These are phyloP conservation scores for Schrenkiella parvula DNA, from an alignment of 345 rosid genomes.

Conservation along the genomic window DNA sequence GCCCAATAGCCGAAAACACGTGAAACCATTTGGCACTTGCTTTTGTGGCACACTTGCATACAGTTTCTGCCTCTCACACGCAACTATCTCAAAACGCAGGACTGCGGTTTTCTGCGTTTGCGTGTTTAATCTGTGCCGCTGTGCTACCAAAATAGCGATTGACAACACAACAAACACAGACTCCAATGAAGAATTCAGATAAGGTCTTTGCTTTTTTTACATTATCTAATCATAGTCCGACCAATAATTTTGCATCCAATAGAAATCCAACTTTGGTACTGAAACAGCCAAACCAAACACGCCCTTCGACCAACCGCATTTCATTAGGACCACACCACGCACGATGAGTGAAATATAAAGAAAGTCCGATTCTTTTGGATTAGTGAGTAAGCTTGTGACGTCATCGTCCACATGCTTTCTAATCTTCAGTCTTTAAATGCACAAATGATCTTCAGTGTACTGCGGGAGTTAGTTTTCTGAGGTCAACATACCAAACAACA, in stretches of 20 bases:
- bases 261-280: background rate
- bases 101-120: background rate
- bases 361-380: slow-evolving; percentile 12
- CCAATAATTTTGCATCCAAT: background rate
- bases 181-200: background rate
- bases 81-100: background rate
- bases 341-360: slow-evolving; percentile 13
- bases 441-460: background rate
- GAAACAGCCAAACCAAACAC: background rate
- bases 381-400: slow-evolving; percentile 17
- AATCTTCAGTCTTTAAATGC: background rate
- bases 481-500: background rate
- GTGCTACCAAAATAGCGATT: background rate
- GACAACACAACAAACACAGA: background rate
- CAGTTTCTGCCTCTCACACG: slow-evolving; percentile 1
- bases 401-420: slow-evolving; percentile 15
- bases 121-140: background rate
- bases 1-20: slow-evolving; percentile 6
- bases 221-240: background rate
- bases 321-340: slow-evolving; percentile 15
- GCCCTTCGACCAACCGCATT: background rate
- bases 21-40: slow-evolving; percentile 17
- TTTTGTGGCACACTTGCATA: background rate
- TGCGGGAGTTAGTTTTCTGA: background rate
- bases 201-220: background rate